phyloP scores from a whole-genome alignment of 805 yeast genomes.

The Sugiyamaella qingdaonensis region DNA sequence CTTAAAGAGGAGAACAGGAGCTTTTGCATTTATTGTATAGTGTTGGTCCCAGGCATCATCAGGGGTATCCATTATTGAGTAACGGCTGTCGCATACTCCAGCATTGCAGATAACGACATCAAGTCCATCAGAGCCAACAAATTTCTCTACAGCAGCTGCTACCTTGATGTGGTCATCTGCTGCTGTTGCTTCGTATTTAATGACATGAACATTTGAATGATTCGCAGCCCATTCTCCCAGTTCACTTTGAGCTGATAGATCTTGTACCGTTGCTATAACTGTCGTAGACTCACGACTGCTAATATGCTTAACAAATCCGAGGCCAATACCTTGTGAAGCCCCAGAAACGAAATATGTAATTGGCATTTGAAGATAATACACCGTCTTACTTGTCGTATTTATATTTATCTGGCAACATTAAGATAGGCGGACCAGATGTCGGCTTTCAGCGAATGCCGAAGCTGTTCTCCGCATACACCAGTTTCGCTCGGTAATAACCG shows the following conservation, averaged over 20 bases:
- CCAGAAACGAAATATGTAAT: constrained; percentile 7
- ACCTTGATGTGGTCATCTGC: constrained; percentile 13
- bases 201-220: constrained; percentile 5
- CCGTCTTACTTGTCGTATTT: not conserved
- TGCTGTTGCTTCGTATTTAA: not conserved
- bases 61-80: constrained; percentile 4
- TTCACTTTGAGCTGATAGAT: not conserved
- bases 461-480: too few species aligned
- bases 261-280: constrained; percentile 4
- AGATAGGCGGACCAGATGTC: too few species aligned
- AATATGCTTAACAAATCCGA: constrained; percentile 4
- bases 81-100: constrained; percentile 18
- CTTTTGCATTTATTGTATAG: constrained; percentile 25
- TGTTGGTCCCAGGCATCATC: constrained; percentile 18
- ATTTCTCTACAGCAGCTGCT: constrained; percentile 15
- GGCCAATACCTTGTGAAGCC: constrained; percentile 5
- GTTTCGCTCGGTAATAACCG: too few species aligned
- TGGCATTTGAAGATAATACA: not conserved
- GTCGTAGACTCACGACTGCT: not conserved
- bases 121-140: constrained; percentile 22
- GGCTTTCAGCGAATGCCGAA: too few species aligned
- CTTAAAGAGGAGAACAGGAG: constrained; percentile 24
- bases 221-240: not conserved
- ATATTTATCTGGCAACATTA: too few species aligned
- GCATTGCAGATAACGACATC: constrained; percentile 30